Percentiles rank a stretch among this genome's conserved stretches.
Conservation (phyloP, 2,329 filamentous ascomycete species). For the Colletotrichum sp. region DNA sequence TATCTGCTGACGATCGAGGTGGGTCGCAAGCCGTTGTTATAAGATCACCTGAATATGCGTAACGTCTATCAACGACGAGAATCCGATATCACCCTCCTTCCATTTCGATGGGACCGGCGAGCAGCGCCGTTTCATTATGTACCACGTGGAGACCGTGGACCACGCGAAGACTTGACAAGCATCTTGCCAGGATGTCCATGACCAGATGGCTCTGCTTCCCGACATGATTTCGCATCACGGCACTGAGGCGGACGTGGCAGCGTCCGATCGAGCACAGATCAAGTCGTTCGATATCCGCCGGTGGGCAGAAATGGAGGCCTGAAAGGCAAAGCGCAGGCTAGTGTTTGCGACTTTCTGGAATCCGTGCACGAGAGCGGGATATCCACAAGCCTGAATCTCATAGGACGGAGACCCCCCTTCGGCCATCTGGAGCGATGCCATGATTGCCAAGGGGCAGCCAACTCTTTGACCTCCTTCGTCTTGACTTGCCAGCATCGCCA, state of each 20-base stretch:
- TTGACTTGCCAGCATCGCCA: background rate
- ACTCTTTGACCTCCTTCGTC: conserved; percentile 10
- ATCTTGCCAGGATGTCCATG: background rate
- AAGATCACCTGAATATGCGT: background rate
- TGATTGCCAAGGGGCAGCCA: background rate
- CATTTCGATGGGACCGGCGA: background rate
- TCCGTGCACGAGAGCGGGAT: background rate
- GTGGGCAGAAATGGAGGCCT: background rate
- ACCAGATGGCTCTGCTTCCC: background rate
- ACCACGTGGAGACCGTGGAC: background rate
- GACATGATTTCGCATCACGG: background rate
- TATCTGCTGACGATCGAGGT: background rate
- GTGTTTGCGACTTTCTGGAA: background rate
- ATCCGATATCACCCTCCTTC: background rate
- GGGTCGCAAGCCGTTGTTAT: background rate
- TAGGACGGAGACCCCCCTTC: background rate
- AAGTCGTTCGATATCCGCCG: background rate
- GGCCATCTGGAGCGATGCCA: background rate
- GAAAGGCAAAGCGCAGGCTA: background rate
- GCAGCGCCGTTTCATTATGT: conserved; percentile 1
- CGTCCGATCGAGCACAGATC: background rate
- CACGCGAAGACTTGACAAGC: background rate
- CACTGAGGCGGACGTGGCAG: background rate
- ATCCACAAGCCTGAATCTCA: background rate
- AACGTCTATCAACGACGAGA: background rate